Evolutionary conservation across 345 rosid genomes (phyloP), one percentile per base, ranked within the genome.

Genomic region (Psidium guajava): DNA sequence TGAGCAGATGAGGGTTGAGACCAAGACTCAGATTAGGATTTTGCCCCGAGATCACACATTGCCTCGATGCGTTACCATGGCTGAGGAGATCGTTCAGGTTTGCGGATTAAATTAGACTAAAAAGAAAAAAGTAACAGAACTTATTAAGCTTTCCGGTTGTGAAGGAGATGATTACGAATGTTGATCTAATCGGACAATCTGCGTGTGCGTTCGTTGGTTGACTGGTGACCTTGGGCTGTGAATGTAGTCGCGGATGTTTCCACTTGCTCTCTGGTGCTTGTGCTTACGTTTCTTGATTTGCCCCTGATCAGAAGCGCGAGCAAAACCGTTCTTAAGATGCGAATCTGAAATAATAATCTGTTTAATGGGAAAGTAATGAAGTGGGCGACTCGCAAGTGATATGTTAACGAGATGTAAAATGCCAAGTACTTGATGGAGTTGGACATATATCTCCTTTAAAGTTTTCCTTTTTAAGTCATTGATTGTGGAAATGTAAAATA

Each of bases 11-110:
- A 96, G 99, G 90, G 93, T 94, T 59, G 99, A 95, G 87, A 98
- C 99, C 36, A 96, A 98, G 95, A 98, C 99, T 58, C 98, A 98
- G 93, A 98, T 98, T 90, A 93, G 99, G 93, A 91, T 98, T 91
- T 91, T 98, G 73, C 99, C 99, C 14, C 88, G 99, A 85, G 99
- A 98, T 86, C 94, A 88, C 91, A 88, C 93, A 18, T 89, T 98
- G 83, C 99, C 99, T 84, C 98, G 93, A 50, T 96, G 99, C 81
- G 95, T 98, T 88, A 90, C 97, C 54, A 91, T 84, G 91, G 81
- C 94, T 24, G 99, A 95, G 89, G 99, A 98, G 92, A 90, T 98
- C 87, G 99, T 98, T 89, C 99, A 98, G 99, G 99, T 97, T 82
- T 27, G 49, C 77, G 40, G 47, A 69, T 32, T 69, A 42, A 69